These are phyloP conservation scores for Choanephora cucurbitarum DNA, from an alignment of 371 early-diverging fungal species.

Conservation along the genomic window DNA sequence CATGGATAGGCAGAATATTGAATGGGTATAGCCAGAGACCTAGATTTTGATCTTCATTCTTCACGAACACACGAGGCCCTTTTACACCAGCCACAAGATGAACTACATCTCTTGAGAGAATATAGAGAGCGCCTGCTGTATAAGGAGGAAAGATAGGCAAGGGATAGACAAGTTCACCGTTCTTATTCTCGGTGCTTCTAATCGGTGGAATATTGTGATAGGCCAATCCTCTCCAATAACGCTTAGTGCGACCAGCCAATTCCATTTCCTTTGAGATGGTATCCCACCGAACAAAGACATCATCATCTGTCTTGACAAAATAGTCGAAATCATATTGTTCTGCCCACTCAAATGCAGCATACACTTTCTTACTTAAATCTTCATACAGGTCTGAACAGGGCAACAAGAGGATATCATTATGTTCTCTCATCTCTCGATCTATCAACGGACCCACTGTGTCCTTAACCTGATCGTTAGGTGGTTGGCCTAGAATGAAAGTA, in stretches of 20 bases:
- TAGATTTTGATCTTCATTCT: slow-evolving; percentile 61
- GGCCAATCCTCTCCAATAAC: slow-evolving; percentile 66
- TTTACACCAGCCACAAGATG: slow-evolving; percentile 51
- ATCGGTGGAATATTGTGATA: slow-evolving; percentile 57
- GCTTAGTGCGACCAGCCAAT: slow-evolving; percentile 48
- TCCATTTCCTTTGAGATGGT: slow-evolving; percentile 56
- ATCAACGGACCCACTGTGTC: slow-evolving; percentile 39
- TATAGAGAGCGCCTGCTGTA: slow-evolving; percentile 62
- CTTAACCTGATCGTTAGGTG: slow-evolving; percentile 35
- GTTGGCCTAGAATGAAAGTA: slow-evolving; percentile 57
- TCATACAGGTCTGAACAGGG: slow-evolving; percentile 52
- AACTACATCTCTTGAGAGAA: slow-evolving; percentile 59
- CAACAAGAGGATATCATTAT: slow-evolving; percentile 52
- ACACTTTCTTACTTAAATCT: slow-evolving; percentile 55
- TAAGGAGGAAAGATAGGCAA: slow-evolving; percentile 56
- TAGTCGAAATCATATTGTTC: slow-evolving; percentile 59
- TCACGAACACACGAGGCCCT: slow-evolving; percentile 57
- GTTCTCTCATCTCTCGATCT: slow-evolving; percentile 39
- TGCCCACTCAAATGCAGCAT: slow-evolving; percentile 58
- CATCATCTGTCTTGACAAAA: slow-evolving; percentile 67
- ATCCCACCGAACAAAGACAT: slow-evolving; percentile 69
- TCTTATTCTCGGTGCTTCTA: slow-evolving; percentile 45
- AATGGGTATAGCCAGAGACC: slow-evolving; percentile 65
- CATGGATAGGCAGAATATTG: slow-evolving; percentile 57
- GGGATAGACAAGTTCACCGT: slow-evolving; percentile 46